Evolutionary conservation across 2,329 filamentous ascomycete genomes (phyloP).

Genomic region (Talaromyces sp.): DNA sequence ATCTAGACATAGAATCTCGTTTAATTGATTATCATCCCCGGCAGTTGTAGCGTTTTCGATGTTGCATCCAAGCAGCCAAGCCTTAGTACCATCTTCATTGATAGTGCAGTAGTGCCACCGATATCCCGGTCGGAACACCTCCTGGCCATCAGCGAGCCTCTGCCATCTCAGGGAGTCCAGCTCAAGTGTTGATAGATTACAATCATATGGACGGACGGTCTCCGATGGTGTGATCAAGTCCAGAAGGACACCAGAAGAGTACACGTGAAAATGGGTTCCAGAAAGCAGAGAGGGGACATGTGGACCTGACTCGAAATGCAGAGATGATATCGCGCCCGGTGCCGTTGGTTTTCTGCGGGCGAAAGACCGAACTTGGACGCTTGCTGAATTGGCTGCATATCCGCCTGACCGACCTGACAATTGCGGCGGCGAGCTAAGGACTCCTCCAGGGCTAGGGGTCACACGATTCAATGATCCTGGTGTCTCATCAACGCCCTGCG

Average conservation of each 20-base stretch:
- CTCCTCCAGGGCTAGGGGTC: conserved; percentile 37
- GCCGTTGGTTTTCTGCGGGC: conserved; percentile 56
- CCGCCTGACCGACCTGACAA: conserved; percentile 39
- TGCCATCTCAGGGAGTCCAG: conserved; percentile 87
- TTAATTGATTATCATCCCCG: conserved; percentile 84
- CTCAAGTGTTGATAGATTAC: conserved; percentile 84
- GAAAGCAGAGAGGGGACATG: conserved; percentile 84
- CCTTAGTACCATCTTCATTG: conserved; percentile 91
- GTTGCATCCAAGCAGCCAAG: conserved; percentile 91
- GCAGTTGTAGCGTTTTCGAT: conserved; percentile 62
- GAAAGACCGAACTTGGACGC: conserved; percentile 54
- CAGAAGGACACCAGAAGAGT: conserved; percentile 85
- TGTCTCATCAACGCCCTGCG: conserved; percentile 52
- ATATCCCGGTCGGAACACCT: conserved; percentile 88
- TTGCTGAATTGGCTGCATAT: conserved; percentile 72
- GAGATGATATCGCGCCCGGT: conserved; percentile 81
- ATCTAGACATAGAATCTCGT: conserved; percentile 91
- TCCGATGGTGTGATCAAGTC: conserved; percentile 93
- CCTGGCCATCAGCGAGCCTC: conserved; percentile 86
- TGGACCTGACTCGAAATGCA: conserved; percentile 84
- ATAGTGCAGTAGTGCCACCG: conserved; percentile 98
- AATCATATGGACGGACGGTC: conserved; percentile 80
- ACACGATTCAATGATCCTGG: conserved; percentile 30
- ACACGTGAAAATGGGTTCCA: conserved; percentile 92
- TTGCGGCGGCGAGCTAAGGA: conserved; percentile 35